These are phyloP conservation scores for Fabrea salina DNA, from an alignment of 169 alveolate species.

Conservation along the genomic window DNA sequence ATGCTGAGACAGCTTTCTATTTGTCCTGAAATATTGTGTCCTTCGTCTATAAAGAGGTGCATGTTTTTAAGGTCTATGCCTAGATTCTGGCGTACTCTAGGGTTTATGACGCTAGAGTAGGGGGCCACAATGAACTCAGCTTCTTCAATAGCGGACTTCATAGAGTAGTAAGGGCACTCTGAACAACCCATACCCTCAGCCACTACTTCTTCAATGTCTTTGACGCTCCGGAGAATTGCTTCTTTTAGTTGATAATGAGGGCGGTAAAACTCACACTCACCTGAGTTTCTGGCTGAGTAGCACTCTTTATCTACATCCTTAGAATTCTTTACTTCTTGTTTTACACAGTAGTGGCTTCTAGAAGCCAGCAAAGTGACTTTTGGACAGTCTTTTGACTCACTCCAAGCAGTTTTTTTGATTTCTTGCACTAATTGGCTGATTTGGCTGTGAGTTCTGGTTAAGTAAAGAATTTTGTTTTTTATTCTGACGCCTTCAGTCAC, in stretches of 20 bases:
- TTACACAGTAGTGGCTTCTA: background rate
- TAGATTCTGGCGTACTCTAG: background rate
- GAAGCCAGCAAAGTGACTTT: background rate
- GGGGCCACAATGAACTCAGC: conserved; percentile 28
- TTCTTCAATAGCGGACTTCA: background rate
- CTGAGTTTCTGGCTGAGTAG: background rate
- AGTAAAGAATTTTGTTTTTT: background rate
- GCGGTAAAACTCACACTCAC: background rate
- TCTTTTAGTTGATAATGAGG: background rate
- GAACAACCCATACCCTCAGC: background rate
- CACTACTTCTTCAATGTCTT: conserved; percentile 21
- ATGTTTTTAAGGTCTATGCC: background rate
- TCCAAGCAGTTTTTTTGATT: conserved; percentile 15
- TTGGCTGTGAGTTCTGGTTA: conserved; percentile 6
- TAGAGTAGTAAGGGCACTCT: conserved; percentile 25
- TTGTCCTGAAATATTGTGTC: conserved; percentile 13
- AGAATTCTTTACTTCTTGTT: background rate
- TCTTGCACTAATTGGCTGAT: conserved; percentile 4
- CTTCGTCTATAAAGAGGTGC: conserved; percentile 2
- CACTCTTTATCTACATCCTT: background rate
- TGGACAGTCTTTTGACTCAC: background rate
- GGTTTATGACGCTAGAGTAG: background rate
- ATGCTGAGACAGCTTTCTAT: no score
- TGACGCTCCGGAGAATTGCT: background rate
- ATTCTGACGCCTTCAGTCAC: background rate